Conservation (phyloP, 2,329 filamentous ascomycete genomes). For the Diaporthe nobilis region DNA sequence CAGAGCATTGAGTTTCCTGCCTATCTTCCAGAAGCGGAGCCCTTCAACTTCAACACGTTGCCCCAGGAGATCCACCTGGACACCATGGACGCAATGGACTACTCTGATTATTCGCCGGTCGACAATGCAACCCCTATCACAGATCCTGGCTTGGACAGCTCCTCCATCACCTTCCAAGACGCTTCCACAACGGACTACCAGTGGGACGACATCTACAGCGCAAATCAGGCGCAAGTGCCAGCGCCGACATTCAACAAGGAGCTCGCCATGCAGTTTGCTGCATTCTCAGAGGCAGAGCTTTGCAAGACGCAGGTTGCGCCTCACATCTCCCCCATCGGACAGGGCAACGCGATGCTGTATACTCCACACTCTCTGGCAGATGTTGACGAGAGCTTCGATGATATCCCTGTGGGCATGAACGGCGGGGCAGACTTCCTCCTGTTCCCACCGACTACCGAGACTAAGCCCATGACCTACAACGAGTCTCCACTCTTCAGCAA, state of each 20-base stretch:
- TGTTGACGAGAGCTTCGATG: conserved; percentile 77
- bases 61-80: conserved; percentile 59
- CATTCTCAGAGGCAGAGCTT: conserved; percentile 55
- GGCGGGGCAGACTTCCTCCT: conserved; percentile 75
- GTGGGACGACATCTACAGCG: conserved; percentile 74
- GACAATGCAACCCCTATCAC: conserved; percentile 64
- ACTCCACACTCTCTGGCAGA: conserved; percentile 74
- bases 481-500: conserved; percentile 58
- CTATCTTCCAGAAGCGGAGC: conserved; percentile 60
- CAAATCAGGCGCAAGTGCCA: conserved; percentile 48
- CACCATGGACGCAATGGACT: conserved; percentile 36
- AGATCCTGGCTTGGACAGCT: conserved; percentile 56
- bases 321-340: conserved; percentile 78
- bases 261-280: conserved; percentile 58
- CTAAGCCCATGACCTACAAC: conserved; percentile 59
- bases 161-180: conserved; percentile 72
- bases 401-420: conserved; percentile 59
- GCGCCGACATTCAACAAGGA: conserved; percentile 67
- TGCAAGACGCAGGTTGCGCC: conserved; percentile 57
- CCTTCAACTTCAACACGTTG: conserved; percentile 60
- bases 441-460: conserved; percentile 60
- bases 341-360: conserved; percentile 77
- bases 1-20: conserved; percentile 62
- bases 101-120: conserved; percentile 55
- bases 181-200: conserved; percentile 68